Percentiles rank a stretch among this genome's conserved stretches.
phyloP scores from a whole-genome alignment of 2,329 filamentous ascomycete genomes.

The Trichoderma sp. region DNA sequence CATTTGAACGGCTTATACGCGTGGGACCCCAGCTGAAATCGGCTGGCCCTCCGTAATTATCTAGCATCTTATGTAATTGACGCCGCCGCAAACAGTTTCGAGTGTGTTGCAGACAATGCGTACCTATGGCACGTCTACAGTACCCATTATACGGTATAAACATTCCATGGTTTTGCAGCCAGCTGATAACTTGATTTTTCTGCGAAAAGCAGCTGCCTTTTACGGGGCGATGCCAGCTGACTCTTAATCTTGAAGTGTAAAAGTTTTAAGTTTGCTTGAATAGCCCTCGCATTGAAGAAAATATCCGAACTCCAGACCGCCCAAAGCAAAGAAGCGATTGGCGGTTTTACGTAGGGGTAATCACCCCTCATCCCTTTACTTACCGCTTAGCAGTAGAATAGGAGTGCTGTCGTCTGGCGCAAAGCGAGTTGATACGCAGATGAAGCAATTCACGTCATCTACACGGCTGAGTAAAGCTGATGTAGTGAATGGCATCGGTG shows the following conservation, averaged over 20 bases:
- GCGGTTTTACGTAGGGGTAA: background rate
- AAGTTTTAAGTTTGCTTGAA: background rate
- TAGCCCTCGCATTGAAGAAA: background rate
- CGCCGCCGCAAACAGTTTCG: background rate
- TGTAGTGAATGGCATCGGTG: background rate
- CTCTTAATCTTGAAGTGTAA: background rate
- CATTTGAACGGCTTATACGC: background rate
- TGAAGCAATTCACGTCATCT: background rate
- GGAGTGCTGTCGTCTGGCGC: background rate
- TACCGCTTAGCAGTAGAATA: background rate
- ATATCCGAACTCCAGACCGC: constrained; percentile 16
- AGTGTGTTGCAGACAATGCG: no score
- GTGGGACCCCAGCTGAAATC: background rate
- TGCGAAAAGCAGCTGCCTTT: background rate
- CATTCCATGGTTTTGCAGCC: background rate
- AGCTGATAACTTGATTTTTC: background rate
- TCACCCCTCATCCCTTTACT: background rate
- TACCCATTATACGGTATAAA: background rate
- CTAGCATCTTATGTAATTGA: background rate
- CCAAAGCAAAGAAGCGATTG: background rate
- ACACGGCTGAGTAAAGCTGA: background rate
- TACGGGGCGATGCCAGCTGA: background rate
- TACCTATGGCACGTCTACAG: background rate
- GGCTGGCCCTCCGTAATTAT: background rate
- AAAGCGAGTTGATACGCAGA: background rate